Percentiles rank a stretch among this genome's conserved stretches.
Conservation (phyloP, 2,329 filamentous ascomycete genomes). For the Chalaropsis ovoidea region DNA sequence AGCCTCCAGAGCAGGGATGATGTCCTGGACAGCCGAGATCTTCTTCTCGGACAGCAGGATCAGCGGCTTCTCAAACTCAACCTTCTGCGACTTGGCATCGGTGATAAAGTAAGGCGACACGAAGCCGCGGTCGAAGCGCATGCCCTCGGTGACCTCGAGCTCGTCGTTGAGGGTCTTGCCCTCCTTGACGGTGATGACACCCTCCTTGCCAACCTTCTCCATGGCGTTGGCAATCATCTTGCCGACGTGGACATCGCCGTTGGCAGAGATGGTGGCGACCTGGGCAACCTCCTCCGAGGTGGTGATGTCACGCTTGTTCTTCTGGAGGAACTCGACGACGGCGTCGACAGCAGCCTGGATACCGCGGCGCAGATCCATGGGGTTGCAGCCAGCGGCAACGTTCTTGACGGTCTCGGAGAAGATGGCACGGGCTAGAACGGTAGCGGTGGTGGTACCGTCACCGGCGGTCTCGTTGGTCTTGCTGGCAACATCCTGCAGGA, state of each 20-base stretch:
- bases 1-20: conserved; percentile 93
- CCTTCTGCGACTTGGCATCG: conserved; percentile 96
- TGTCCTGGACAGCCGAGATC: conserved; percentile 98
- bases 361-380: conserved; percentile 94
- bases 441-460: conserved; percentile 97
- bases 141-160: conserved; percentile 97
- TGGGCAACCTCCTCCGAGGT: conserved; percentile 95
- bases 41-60: conserved; percentile 99
- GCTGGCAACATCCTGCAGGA: conserved; percentile 94
- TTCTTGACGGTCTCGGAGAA: conserved; percentile 99
- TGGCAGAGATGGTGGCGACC: conserved; percentile 95
- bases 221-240: conserved; percentile 95
- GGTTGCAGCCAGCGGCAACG: conserved; percentile 97
- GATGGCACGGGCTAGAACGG: conserved; percentile 91
- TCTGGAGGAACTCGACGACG: conserved; percentile 85
- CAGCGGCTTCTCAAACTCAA: conserved; percentile 98
- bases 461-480: conserved; percentile 99
- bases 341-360: conserved; percentile 94
- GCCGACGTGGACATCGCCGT: conserved; percentile 91
- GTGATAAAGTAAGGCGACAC: conserved; percentile 99
- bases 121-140: conserved; percentile 98
- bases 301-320: conserved; percentile 96
- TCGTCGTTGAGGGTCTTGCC: conserved; percentile 97
- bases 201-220: conserved; percentile 99
- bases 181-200: conserved; percentile 99